Evolutionary conservation across 192 early-diverging fungal species (phyloP).

Genomic region (Coemansia sp.): DNA sequence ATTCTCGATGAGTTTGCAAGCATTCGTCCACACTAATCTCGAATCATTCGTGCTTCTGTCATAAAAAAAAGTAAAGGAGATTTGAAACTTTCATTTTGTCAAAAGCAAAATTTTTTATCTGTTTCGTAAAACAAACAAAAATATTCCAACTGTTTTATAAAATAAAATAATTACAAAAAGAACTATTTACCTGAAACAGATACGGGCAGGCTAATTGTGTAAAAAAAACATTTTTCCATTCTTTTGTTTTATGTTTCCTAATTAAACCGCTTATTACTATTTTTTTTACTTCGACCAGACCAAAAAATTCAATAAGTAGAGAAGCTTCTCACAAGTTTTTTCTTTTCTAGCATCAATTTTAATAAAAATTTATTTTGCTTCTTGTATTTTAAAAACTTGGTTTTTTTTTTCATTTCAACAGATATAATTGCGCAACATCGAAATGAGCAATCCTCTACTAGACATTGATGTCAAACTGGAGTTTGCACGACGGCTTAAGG

Average conservation of each 20-base stretch:
- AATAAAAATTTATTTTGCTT: background rate
- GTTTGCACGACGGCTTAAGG: background rate
- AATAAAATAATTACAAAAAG: background rate
- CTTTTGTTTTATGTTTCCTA: background rate
- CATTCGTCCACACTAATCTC: background rate
- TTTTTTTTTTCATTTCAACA: background rate
- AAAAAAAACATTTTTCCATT: background rate
- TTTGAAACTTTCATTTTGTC: background rate
- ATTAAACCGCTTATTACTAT: background rate
- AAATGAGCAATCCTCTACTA: background rate
- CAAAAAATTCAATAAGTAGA: background rate
- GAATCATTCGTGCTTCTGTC: background rate
- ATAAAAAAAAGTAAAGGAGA: background rate
- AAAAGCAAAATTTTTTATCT: background rate
- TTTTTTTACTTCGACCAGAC: too few relatives aligned
- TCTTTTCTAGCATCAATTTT: background rate
- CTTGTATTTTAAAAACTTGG: too few relatives aligned
- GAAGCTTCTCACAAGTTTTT: background rate
- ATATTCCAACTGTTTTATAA: background rate
- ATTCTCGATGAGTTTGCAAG: constrained; percentile 22
- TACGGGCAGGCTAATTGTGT: background rate
- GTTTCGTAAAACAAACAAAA: background rate
- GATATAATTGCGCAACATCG: background rate
- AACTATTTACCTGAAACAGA: background rate
- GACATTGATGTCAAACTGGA: background rate